A percentile compares a stretch with the other conserved stretches of the same genome.
Conservation (phyloP, 768 basidiomycete genomes). For the Cyclocybe cylindracea region DNA sequence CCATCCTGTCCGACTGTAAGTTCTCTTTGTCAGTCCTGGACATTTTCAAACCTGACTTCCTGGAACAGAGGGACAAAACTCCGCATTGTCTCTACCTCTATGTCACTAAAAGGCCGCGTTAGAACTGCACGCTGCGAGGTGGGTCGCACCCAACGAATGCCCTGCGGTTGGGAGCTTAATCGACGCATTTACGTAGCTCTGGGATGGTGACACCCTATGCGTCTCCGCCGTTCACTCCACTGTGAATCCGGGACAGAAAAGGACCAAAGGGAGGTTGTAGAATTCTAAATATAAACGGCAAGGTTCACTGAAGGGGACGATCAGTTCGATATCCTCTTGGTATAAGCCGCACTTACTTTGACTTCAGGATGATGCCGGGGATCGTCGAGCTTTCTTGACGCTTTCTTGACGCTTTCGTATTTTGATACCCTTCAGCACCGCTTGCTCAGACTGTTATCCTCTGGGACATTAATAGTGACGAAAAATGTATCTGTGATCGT, state of each 20-base stretch:
- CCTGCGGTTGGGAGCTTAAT: not conserved
- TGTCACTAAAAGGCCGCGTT: slow-evolving; percentile 41
- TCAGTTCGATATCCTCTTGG: too few relatives aligned
- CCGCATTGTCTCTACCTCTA: slow-evolving; percentile 40
- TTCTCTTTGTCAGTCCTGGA: slow-evolving; percentile 5
- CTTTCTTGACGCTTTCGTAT: too few relatives aligned
- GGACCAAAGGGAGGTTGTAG: too few relatives aligned
- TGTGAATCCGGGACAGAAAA: slow-evolving; percentile 19
- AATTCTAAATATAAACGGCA: too few relatives aligned
- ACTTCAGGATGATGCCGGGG: too few relatives aligned
- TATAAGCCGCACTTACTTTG: too few relatives aligned
- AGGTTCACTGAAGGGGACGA: too few relatives aligned
- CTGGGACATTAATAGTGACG: too few relatives aligned
- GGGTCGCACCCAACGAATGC: slow-evolving; percentile 6
- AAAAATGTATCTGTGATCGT: too few relatives aligned
- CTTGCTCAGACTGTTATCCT: too few relatives aligned
- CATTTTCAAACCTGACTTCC: not conserved
- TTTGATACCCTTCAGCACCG: too few relatives aligned
- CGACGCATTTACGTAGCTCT: slow-evolving; percentile 30
- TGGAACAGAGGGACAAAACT: slow-evolving; percentile 41
- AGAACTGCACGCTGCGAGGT: slow-evolving; percentile 48
- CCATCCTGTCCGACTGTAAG: slow-evolving; percentile 38
- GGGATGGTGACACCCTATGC: slow-evolving; percentile 41
- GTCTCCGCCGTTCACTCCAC: slow-evolving; percentile 47
- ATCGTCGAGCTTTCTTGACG: too few relatives aligned